Percentiles rank a stretch among this genome's conserved stretches.
Evolutionary conservation across 768 basidiomycete species (phyloP).

Genomic region (Leccinum incarnatum): DNA sequence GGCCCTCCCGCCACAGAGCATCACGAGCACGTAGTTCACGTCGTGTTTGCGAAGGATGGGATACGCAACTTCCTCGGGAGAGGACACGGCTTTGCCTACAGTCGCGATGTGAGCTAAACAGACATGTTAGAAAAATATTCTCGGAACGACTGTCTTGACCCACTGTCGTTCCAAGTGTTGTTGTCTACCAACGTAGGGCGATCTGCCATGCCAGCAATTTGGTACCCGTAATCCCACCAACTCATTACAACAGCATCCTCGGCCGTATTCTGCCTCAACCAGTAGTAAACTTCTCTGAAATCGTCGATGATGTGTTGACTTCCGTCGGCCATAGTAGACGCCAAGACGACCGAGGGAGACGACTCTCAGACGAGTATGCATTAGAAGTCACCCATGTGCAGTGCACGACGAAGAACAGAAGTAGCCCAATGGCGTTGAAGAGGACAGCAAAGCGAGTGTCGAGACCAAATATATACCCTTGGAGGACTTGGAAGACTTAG

Average conservation of each 20-base stretch:
- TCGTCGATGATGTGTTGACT: slow-evolving; percentile 96
- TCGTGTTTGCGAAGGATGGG: slow-evolving; percentile 97
- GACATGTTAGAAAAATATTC: slow-evolving; percentile 5
- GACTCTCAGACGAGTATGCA: slow-evolving; percentile 65
- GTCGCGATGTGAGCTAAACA: slow-evolving; percentile 90
- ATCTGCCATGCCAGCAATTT: slow-evolving; percentile 99
- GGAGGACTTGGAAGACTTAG: slow-evolving; percentile 14
- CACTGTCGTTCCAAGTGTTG: slow-evolving; percentile 99
- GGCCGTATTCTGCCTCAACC: slow-evolving; percentile 94
- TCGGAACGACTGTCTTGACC: slow-evolving; percentile 30
- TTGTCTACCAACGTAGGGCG: slow-evolving; percentile 95
- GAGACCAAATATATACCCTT: slow-evolving; percentile 74
- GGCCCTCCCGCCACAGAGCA: no score
- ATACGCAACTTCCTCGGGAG: slow-evolving; percentile 91
- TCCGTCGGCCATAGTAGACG: slow-evolving; percentile 76
- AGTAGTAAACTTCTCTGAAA: slow-evolving; percentile 99
- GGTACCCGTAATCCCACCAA: slow-evolving; percentile 99
- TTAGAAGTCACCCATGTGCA: slow-evolving; percentile 95
- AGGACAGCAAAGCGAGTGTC: slow-evolving; percentile 80
- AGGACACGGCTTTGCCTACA: slow-evolving; percentile 98
- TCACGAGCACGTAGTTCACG: slow-evolving; percentile 90
- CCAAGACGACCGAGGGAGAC: slow-evolving; percentile 93
- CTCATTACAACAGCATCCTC: slow-evolving; percentile 94
- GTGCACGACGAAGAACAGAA: slow-evolving; percentile 90
- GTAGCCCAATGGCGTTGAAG: slow-evolving; percentile 70